A percentile compares a stretch with the other conserved stretches of the same genome.
Evolutionary conservation across 2,329 filamentous ascomycete genomes (phyloP).

Genomic region (Coleophoma cylindrospora): DNA sequence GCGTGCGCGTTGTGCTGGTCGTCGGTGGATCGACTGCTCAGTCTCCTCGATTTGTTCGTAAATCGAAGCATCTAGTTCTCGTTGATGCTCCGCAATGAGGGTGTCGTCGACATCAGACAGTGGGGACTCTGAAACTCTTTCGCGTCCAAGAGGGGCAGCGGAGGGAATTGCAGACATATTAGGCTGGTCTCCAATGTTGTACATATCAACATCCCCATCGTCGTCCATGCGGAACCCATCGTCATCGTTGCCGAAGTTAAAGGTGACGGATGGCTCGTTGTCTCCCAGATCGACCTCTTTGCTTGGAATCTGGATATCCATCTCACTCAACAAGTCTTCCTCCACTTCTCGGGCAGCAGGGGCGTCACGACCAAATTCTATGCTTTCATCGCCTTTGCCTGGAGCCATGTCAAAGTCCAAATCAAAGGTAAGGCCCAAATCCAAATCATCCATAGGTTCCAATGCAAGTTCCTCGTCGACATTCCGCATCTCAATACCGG

Average conservation of each 20-base stretch:
- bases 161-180: conserved; percentile 42
- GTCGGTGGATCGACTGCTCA: conserved; percentile 53
- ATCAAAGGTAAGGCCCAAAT: conserved; percentile 70
- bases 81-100: conserved; percentile 42
- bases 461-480: conserved; percentile 53
- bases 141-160: conserved; percentile 43
- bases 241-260: conserved; percentile 43
- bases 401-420: conserved; percentile 42
- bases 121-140: conserved; percentile 64
- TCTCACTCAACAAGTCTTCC: conserved; percentile 61
- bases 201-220: conserved; percentile 62
- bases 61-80: conserved; percentile 45
- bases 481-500: conserved; percentile 42
- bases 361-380: conserved; percentile 89
- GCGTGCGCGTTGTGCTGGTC: conserved; percentile 68
- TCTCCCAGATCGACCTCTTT: conserved; percentile 42
- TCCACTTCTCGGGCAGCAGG: conserved; percentile 62
- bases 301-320: conserved; percentile 49
- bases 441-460: conserved; percentile 56
- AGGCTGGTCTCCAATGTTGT: conserved; percentile 56
- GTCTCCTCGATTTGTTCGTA: conserved; percentile 55
- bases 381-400: conserved; percentile 49
- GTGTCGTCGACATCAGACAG: conserved; percentile 66
- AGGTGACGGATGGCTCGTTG: conserved; percentile 48
- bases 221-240: conserved; percentile 55